Evolutionary conservation across 2,329 filamentous ascomycete genomes (phyloP).

Genomic region (Xylariaceae sp.): DNA sequence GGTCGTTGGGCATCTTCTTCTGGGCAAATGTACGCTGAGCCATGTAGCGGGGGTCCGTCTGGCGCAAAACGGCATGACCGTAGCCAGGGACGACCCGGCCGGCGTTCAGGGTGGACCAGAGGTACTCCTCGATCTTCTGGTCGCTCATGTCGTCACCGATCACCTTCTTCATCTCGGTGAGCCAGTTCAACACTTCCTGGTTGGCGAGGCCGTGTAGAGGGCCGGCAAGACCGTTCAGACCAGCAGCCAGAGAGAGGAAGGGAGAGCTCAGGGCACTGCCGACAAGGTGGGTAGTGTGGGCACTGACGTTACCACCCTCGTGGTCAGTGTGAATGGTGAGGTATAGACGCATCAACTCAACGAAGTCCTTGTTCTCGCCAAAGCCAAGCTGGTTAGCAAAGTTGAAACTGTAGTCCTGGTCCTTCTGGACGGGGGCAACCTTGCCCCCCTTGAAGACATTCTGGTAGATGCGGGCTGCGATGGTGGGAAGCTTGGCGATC

Average conservation of each 20-base stretch:
- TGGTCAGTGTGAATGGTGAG: slow-evolving; percentile 99
- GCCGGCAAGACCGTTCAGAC: slow-evolving; percentile 95
- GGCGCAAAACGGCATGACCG: slow-evolving; percentile 97
- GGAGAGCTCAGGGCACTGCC: slow-evolving; percentile 95
- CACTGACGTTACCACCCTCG: slow-evolving; percentile 98
- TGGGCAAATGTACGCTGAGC: slow-evolving; percentile 97
- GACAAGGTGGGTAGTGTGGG: slow-evolving; percentile 97
- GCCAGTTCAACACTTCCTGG: slow-evolving; percentile 99
- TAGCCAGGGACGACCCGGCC: slow-evolving; percentile 97
- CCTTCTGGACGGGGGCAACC: slow-evolving; percentile 91
- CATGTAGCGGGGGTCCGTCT: slow-evolving; percentile 98
- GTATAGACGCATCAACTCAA: slow-evolving; percentile 98
- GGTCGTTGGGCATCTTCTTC: slow-evolving; percentile 88
- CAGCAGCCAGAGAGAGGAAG: slow-evolving; percentile 92
- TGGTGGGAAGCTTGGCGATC: slow-evolving; percentile 98
- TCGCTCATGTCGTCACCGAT: slow-evolving; percentile 94
- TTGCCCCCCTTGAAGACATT: slow-evolving; percentile 99
- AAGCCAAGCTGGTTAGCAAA: slow-evolving; percentile 99
- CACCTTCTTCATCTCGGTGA: slow-evolving; percentile 95
- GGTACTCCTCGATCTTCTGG: slow-evolving; percentile 95
- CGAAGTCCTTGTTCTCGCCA: slow-evolving; percentile 88
- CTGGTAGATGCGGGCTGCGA: slow-evolving; percentile 98
- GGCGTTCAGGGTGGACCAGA: slow-evolving; percentile 93
- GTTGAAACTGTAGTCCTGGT: slow-evolving; percentile 99
- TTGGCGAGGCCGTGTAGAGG: slow-evolving; percentile 98